Conservation (phyloP, 2,329 filamentous ascomycete genomes). For the Trichoderma atroviride region DNA sequence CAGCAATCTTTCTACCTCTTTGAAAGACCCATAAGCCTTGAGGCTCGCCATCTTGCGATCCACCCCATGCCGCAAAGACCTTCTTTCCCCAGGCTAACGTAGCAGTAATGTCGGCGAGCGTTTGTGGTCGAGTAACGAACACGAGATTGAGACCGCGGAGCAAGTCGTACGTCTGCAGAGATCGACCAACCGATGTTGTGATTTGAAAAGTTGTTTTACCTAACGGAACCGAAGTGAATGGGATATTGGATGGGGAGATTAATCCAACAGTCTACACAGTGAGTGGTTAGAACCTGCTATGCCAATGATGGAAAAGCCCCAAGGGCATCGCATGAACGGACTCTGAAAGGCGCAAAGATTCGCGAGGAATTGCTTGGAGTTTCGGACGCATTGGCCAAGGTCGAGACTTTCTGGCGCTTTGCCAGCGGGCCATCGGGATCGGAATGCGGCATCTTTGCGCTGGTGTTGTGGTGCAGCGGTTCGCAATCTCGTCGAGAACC, state of each 20-base stretch:
- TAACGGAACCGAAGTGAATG: slow-evolving; percentile 84
- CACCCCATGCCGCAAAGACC: slow-evolving; percentile 88
- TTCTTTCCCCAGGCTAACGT: slow-evolving; percentile 85
- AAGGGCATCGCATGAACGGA: slow-evolving; percentile 49
- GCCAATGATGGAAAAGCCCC: neutral
- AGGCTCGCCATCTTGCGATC: slow-evolving; percentile 50
- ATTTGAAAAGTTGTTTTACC: slow-evolving; percentile 97
- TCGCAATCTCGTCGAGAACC: slow-evolving; percentile 24
- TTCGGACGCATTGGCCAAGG: slow-evolving; percentile 42
- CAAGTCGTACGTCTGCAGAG: slow-evolving; percentile 93
- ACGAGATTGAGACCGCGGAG: slow-evolving; percentile 87
- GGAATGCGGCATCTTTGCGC: slow-evolving; percentile 57
- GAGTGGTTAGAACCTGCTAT: slow-evolving; percentile 11
- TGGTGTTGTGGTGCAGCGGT: slow-evolving; percentile 16
- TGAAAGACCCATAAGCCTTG: slow-evolving; percentile 90
- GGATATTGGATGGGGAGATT: slow-evolving; percentile 86
- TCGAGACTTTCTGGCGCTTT: slow-evolving; percentile 75
- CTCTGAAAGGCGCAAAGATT: slow-evolving; percentile 92
- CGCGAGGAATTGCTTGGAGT: slow-evolving; percentile 61
- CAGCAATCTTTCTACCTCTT: slow-evolving; percentile 79
- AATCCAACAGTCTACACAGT: slow-evolving; percentile 78
- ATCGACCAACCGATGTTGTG: slow-evolving; percentile 88
- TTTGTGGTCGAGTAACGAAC: slow-evolving; percentile 90
- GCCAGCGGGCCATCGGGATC: slow-evolving; percentile 63
- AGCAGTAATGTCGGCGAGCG: slow-evolving; percentile 81